Percentiles rank a stretch among this genome's conserved stretches.
These are phyloP conservation scores for Sonneratia caseolaris DNA, from an alignment of 345 rosid species.

Conservation along the genomic window DNA sequence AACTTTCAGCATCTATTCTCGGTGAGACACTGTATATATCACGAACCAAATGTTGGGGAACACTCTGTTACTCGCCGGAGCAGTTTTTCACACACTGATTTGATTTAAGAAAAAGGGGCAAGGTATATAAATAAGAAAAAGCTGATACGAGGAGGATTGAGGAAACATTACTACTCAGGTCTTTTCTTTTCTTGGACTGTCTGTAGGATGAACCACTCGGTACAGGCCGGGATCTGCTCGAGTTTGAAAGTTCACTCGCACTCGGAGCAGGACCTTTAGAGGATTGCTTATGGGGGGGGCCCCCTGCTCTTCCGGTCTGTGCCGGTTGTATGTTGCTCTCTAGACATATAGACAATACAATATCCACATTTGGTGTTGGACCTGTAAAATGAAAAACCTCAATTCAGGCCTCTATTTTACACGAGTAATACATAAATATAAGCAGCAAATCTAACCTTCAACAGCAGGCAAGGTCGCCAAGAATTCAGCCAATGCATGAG, in stretches of 20 bases:
- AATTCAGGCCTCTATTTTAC: background rate
- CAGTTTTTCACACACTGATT: background rate
- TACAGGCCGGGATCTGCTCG: constrained; percentile 44
- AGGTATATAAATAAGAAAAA: background rate
- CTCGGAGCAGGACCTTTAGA: constrained; percentile 37
- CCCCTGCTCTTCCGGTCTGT: constrained; percentile 33
- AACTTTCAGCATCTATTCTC: background rate
- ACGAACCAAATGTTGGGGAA: background rate
- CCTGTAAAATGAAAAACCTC: constrained; percentile 28
- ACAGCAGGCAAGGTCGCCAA: constrained; percentile 61
- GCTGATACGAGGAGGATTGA: background rate
- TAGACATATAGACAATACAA: constrained; percentile 76
- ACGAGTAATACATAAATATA: background rate
- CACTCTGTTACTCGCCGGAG: background rate
- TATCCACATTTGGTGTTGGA: constrained; percentile 69
- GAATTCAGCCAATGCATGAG: constrained; percentile 65
- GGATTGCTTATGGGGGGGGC: constrained; percentile 19
- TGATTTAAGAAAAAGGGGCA: too few relatives aligned
- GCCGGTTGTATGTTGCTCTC: constrained; percentile 55
- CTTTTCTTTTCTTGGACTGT: constrained; percentile 60
- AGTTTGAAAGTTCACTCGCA: constrained; percentile 56
- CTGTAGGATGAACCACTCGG: constrained; percentile 54
- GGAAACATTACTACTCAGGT: constrained; percentile 35
- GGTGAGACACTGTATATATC: background rate
- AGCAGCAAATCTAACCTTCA: constrained; percentile 45